Evolutionary conservation across 2,329 filamentous ascomycete genomes (phyloP).

Genomic region (Reticulascus tulasneorum): DNA sequence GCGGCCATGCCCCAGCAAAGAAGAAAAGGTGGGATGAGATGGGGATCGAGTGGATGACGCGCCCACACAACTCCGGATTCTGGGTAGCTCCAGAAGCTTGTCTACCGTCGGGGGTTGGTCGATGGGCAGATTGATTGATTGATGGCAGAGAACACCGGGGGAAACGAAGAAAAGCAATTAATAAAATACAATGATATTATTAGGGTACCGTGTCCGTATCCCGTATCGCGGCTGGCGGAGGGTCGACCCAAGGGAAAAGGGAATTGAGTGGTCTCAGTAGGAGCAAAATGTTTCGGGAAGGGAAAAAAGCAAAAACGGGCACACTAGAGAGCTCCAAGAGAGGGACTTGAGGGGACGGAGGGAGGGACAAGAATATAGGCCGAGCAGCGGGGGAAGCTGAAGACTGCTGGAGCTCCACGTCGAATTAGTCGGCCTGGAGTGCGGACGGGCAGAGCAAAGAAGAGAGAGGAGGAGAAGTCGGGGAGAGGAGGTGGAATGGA

Average conservation of each 20-base stretch:
- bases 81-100: too few relatives aligned
- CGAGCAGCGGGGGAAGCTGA: conserved; percentile 6
- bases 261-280: conserved; percentile 9
- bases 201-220: conserved; percentile 12
- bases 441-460: conserved; percentile 3
- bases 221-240: conserved; percentile 7
- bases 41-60: too few relatives aligned
- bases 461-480: conserved; percentile 1
- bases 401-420: too few relatives aligned
- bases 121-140: too few relatives aligned
- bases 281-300: conserved; percentile 8
- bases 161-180: background rate
- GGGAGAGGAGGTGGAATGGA: background rate
- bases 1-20: too few relatives aligned
- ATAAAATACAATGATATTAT: conserved; percentile 14
- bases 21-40: too few relatives aligned
- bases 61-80: too few relatives aligned
- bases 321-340: conserved; percentile 7
- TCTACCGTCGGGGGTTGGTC: too few relatives aligned
- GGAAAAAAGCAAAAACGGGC: conserved; percentile 4
- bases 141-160: background rate
- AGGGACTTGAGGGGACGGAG: conserved; percentile 4
- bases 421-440: too few relatives aligned
- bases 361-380: conserved; percentile 6
- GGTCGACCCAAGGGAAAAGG: too few relatives aligned